Conservation (phyloP, 139 green algal genomes). For the Coccomyxa sp. region DNA sequence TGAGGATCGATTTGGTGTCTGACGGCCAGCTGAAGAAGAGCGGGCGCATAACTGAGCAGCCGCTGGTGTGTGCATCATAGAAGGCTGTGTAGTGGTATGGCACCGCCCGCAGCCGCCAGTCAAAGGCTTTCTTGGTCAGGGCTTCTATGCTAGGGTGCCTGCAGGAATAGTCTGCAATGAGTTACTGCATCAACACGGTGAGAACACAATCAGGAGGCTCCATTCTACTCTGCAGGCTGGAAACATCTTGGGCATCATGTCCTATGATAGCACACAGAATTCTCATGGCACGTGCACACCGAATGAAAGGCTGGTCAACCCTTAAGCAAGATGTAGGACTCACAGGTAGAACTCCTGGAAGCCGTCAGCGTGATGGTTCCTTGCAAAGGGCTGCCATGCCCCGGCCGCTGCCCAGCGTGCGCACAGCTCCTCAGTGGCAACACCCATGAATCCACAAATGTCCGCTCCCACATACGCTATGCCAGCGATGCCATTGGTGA, state of each 20-base stretch:
- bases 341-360: slow-evolving; percentile 60
- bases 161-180: too few species aligned
- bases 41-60: slow-evolving; percentile 52
- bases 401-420: slow-evolving; percentile 55
- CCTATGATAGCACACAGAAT: background rate
- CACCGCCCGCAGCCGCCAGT: slow-evolving; percentile 17
- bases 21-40: slow-evolving; percentile 44
- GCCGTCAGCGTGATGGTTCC: slow-evolving; percentile 45
- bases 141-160: background rate
- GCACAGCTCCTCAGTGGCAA: slow-evolving; percentile 56
- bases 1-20: background rate
- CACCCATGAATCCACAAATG: slow-evolving; percentile 36
- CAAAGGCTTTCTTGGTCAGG: background rate
- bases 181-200: too few species aligned
- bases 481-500: background rate
- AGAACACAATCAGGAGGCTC: too few species aligned
- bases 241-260: background rate
- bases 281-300: background rate
- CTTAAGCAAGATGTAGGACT: too few species aligned
- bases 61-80: slow-evolving; percentile 25
- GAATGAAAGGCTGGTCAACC: too few species aligned
- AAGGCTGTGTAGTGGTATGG: slow-evolving; percentile 58
- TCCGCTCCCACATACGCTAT: slow-evolving; percentile 14
- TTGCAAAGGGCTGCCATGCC: slow-evolving; percentile 64
- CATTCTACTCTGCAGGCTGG: too few species aligned